Evolutionary conservation across 192 early-diverging fungal genomes (phyloP).

Genomic region (Glomus cerebriforme): DNA sequence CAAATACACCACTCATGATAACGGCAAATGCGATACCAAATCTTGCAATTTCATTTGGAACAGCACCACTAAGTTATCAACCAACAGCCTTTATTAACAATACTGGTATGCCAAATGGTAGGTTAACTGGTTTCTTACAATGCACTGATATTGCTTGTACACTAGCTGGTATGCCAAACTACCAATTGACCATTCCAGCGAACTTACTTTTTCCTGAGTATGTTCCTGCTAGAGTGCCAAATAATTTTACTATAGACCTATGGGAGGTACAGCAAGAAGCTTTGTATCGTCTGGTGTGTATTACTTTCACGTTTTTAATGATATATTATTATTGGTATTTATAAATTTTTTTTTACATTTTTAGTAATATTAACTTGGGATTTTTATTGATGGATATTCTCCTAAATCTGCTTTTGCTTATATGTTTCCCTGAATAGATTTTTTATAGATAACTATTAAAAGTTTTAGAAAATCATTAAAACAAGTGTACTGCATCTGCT

Average conservation of each 20-base stretch:
- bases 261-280: neutral
- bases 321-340: too few species aligned
- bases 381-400: too few species aligned
- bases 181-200: conserved; percentile 19
- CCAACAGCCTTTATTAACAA: neutral
- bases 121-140: neutral
- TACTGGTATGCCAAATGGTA: neutral
- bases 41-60: conserved; percentile 16
- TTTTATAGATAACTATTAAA: too few species aligned
- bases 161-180: neutral
- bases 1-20: too few species aligned
- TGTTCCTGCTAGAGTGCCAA: conserved; percentile 17
- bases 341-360: too few species aligned
- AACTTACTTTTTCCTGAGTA: conserved; percentile 3
- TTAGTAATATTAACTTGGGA: too few species aligned
- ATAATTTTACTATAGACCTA: conserved; percentile 18
- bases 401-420: too few species aligned
- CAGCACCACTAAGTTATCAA: neutral
- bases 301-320: too few species aligned
- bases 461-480: too few species aligned
- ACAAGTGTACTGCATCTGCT: too few species aligned
- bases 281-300: too few species aligned
- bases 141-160: neutral
- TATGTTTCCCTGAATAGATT: too few species aligned
- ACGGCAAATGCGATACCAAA: neutral